These are phyloP conservation scores for Cicer judaicum DNA, from an alignment of 306 rosid genomes.

Conservation along the genomic window DNA sequence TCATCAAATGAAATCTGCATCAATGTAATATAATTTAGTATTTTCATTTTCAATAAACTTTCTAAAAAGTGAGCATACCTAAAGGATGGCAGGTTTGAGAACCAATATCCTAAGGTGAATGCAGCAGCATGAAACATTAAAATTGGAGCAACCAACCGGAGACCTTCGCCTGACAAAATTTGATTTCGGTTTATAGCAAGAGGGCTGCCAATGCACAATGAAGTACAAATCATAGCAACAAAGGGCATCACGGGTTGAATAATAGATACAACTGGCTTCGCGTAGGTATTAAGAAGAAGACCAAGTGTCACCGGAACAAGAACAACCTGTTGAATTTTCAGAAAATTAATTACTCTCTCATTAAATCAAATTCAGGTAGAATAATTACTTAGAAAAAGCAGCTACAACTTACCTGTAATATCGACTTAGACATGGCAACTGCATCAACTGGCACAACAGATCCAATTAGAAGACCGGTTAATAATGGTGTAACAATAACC, in stretches of 20 bases:
- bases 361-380: slow-evolving; percentile 25
- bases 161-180: slow-evolving; percentile 80
- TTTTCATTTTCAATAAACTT: not conserved
- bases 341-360: not conserved
- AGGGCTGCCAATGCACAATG: slow-evolving; percentile 96
- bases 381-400: slow-evolving; percentile 4
- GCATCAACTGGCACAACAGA: slow-evolving; percentile 96
- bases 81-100: slow-evolving; percentile 66
- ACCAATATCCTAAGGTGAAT: slow-evolving; percentile 85
- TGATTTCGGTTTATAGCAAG: slow-evolving; percentile 81
- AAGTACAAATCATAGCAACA: slow-evolving; percentile 95
- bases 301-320: slow-evolving; percentile 84
- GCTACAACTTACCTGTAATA: slow-evolving; percentile 72
- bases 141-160: slow-evolving; percentile 75
- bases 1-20: slow-evolving; percentile 19
- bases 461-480: slow-evolving; percentile 82
- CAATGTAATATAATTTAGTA: not conserved
- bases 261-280: slow-evolving; percentile 78
- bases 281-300: slow-evolving; percentile 88
- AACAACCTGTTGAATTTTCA: slow-evolving; percentile 61
- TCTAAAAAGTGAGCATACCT: slow-evolving; percentile 61
- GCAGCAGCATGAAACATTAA: slow-evolving; percentile 78
- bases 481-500: slow-evolving; percentile 76
- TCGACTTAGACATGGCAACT: slow-evolving; percentile 94
- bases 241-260: slow-evolving; percentile 92